Percentiles rank a stretch among this genome's conserved stretches.
Evolutionary conservation across 2,329 filamentous ascomycete genomes (phyloP).

Genomic region (Byssothecium circinans): DNA sequence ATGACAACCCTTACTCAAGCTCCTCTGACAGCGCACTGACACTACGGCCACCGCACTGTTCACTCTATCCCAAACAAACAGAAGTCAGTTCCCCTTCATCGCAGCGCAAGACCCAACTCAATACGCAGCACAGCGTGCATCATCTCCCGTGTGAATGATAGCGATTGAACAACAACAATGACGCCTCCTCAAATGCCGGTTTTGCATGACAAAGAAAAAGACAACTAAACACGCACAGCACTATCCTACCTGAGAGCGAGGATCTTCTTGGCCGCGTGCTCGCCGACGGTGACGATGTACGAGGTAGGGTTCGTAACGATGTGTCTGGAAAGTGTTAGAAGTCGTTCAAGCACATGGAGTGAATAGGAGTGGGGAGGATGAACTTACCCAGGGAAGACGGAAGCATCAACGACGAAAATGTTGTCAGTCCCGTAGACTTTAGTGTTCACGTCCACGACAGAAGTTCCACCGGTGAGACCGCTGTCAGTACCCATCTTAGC

Average conservation of each 20-base stretch:
- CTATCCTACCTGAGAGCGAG: slow-evolving; percentile 24
- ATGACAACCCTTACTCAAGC: too few species aligned
- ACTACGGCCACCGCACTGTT: too few species aligned
- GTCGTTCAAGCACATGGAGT: not conserved
- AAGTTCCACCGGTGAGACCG: slow-evolving; percentile 45
- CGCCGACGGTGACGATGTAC: slow-evolving; percentile 41
- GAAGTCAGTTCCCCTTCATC: too few species aligned
- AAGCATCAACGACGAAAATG: slow-evolving; percentile 52
- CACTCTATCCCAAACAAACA: too few species aligned
- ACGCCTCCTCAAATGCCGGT: too few species aligned
- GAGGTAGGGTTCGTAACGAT: slow-evolving; percentile 44
- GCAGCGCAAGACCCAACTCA: too few species aligned
- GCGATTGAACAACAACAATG: too few species aligned
- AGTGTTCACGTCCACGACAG: slow-evolving; percentile 55
- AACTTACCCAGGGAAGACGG: slow-evolving; percentile 48
- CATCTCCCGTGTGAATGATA: too few species aligned
- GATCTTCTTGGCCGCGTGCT: slow-evolving; percentile 45
- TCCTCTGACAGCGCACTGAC: too few species aligned
- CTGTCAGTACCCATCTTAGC: slow-evolving; percentile 56
- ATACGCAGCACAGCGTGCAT: too few species aligned
- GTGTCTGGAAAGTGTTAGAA: slow-evolving; percentile 25
- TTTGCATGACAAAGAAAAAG: slow-evolving; percentile 5
- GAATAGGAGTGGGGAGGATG: not conserved
- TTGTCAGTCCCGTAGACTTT: slow-evolving; percentile 53
- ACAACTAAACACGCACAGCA: slow-evolving; percentile 15